Percentiles rank a stretch among this genome's conserved stretches.
Evolutionary conservation across 2,329 filamentous ascomycete species (phyloP).

Genomic region (Leptoxyphium fumago): DNA sequence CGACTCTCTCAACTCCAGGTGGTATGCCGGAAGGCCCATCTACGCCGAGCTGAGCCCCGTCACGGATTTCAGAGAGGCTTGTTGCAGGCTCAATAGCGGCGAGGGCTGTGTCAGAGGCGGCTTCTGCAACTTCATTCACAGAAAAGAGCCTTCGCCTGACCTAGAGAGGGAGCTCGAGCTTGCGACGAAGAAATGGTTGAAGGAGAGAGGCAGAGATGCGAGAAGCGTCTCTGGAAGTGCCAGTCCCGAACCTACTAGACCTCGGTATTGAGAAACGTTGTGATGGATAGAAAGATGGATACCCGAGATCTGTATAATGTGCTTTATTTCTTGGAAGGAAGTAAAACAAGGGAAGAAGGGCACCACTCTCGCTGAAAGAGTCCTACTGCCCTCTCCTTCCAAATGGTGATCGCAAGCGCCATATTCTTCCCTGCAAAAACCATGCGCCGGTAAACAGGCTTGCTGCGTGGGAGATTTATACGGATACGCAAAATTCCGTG

Average conservation of each 20-base stretch:
- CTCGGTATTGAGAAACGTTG: slow-evolving; percentile 41
- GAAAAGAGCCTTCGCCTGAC: slow-evolving; percentile 84
- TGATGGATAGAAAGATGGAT: no score
- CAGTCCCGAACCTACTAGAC: slow-evolving; percentile 68
- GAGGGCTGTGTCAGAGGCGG: slow-evolving; percentile 92
- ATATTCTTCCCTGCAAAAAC: no score
- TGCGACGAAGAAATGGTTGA: slow-evolving; percentile 92
- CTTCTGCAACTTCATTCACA: slow-evolving; percentile 98
- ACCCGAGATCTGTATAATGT: no score
- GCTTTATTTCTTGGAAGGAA: no score
- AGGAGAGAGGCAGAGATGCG: slow-evolving; percentile 66
- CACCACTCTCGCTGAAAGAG: no score
- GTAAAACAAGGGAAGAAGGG: no score
- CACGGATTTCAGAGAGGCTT: slow-evolving; percentile 95
- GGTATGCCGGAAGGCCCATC: slow-evolving; percentile 93
- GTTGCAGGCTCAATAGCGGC: slow-evolving; percentile 83
- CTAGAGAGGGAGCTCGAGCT: slow-evolving; percentile 77
- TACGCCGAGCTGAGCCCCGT: slow-evolving; percentile 97
- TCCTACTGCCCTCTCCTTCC: no score
- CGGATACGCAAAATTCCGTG: no score
- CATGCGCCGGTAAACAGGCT: no score
- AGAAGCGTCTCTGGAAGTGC: slow-evolving; percentile 71
- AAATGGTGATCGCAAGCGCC: no score
- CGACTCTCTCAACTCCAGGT: slow-evolving; percentile 83
- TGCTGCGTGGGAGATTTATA: no score